A percentile compares a stretch with the other conserved stretches of the same genome.
These are phyloP conservation scores for Shiraia sp. DNA, from an alignment of 2,329 filamentous ascomycete species.

Conservation along the genomic window DNA sequence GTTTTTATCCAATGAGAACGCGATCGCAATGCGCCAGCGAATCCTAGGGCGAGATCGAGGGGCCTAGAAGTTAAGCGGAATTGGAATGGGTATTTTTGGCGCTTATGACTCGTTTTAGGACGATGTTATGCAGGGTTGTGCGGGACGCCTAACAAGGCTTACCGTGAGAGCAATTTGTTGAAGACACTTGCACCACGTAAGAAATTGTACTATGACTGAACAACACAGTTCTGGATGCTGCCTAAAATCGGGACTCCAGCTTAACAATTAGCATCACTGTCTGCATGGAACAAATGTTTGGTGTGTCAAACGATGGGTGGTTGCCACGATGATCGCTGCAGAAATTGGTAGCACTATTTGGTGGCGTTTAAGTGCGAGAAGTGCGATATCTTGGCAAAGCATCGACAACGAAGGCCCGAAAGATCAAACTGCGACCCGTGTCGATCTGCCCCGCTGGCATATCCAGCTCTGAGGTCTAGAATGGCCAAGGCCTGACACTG, in stretches of 20 bases:
- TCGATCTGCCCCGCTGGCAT: no score
- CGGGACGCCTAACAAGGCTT: conserved; percentile 16
- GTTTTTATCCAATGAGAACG: conserved; percentile 13
- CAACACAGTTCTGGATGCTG: neutral
- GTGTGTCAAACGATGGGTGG: no score
- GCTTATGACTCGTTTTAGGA: conserved; percentile 10
- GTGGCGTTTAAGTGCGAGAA: neutral
- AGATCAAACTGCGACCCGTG: neutral
- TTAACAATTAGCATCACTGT: no score
- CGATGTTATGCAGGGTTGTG: conserved; percentile 10
- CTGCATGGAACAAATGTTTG: no score
- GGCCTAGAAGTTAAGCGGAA: conserved; percentile 19
- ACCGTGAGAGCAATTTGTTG: conserved; percentile 9
- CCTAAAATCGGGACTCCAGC: no score
- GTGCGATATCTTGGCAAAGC: conserved; percentile 3
- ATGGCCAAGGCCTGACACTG: no score
- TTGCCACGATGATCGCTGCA: neutral
- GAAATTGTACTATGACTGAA: conserved; percentile 10
- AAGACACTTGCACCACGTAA: conserved; percentile 12
- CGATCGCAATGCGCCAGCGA: conserved; percentile 10
- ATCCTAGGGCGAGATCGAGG: conserved; percentile 3
- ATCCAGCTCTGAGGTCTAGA: no score
- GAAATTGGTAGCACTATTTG: neutral
- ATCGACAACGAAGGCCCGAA: neutral
- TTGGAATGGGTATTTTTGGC: conserved; percentile 22